A percentile compares a stretch with the other conserved stretches of the same genome.
Conservation (phyloP, 352 stramenopile genomes). For the Paralagenidium karlingii region DNA sequence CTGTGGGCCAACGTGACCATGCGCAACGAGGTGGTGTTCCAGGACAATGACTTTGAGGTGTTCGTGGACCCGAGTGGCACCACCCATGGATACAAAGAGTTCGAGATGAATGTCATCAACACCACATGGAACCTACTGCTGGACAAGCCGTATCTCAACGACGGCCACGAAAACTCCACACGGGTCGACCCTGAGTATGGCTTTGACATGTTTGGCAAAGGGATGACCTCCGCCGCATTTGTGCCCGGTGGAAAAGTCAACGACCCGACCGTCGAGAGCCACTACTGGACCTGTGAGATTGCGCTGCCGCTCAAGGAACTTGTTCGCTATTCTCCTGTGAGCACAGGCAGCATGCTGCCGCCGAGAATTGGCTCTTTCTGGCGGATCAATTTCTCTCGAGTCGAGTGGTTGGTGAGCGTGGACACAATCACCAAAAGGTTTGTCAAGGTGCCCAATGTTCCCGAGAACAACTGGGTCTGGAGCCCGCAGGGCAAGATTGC, state of each 20-base stretch:
- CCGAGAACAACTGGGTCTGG: conserved; percentile 84
- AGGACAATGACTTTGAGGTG: conserved; percentile 88
- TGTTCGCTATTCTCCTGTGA: conserved; percentile 18
- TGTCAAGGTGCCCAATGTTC: conserved; percentile 27
- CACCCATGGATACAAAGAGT: conserved; percentile 86
- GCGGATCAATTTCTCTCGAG: conserved; percentile 84
- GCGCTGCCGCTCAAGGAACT: conserved; percentile 56
- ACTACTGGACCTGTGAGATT: conserved; percentile 76
- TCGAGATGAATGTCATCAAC: conserved; percentile 83
- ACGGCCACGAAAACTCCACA: conserved; percentile 71
- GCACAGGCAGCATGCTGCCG: conserved; percentile 16
- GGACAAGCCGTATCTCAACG: conserved; percentile 75
- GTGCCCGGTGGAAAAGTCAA: conserved; percentile 52
- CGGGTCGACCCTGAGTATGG: conserved; percentile 44
- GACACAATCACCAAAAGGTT: conserved; percentile 11
- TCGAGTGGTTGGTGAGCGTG: conserved; percentile 56
- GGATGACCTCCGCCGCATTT: conserved; percentile 31
- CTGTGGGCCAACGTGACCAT: conserved; percentile 59
- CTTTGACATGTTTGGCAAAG: conserved; percentile 51
- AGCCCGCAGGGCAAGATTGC: conserved; percentile 65
- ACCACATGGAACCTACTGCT: conserved; percentile 84
- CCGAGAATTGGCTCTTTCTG: conserved; percentile 30
- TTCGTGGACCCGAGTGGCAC: conserved; percentile 73
- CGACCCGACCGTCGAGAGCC: too few relatives aligned
- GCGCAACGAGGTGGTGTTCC: conserved; percentile 59